A percentile compares a stretch with the other conserved stretches of the same genome.
Conservation (phyloP, 2,329 filamentous ascomycete species). For the Hymenoscyphus salicellus region DNA sequence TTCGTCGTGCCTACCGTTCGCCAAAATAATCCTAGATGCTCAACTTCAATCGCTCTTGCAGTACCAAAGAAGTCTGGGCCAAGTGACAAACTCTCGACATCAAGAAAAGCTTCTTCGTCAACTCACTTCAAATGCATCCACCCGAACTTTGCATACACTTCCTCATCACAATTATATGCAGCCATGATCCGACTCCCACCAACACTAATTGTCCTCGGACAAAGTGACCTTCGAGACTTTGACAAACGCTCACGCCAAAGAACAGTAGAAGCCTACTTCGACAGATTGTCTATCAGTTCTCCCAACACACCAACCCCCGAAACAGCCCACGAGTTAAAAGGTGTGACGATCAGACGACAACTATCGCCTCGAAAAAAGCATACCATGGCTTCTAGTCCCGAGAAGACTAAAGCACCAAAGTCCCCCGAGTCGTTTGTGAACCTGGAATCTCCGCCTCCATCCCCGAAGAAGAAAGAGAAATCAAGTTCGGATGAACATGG, state of each 20-base stretch:
- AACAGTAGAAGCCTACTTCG: constrained; percentile 13
- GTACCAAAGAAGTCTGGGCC: not conserved
- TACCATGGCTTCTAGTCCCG: not conserved
- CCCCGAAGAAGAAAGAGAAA: not conserved
- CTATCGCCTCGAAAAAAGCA: not conserved
- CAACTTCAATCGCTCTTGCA: not conserved
- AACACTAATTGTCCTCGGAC: constrained; percentile 26
- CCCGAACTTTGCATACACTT: not conserved
- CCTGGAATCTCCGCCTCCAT: not conserved
- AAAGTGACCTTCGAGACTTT: constrained; percentile 29
- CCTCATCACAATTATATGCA: not conserved
- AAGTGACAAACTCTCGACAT: not conserved
- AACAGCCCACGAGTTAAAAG: not conserved
- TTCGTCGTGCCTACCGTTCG: not conserved
- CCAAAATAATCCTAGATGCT: not conserved
- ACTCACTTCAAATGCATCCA: not conserved
- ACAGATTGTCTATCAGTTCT: constrained; percentile 8
- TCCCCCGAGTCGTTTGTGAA: not conserved
- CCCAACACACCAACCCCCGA: not conserved
- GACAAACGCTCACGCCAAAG: constrained; percentile 22
- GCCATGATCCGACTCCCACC: constrained; percentile 32
- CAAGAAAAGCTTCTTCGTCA: not conserved
- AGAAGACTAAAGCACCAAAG: not conserved
- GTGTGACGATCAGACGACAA: not conserved
- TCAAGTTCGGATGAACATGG: constrained; percentile 1